A percentile compares a stretch with the other conserved stretches of the same genome.
phyloP scores from a whole-genome alignment of 192 early-diverging fungal species.

The Chytriomyces confervae region DNA sequence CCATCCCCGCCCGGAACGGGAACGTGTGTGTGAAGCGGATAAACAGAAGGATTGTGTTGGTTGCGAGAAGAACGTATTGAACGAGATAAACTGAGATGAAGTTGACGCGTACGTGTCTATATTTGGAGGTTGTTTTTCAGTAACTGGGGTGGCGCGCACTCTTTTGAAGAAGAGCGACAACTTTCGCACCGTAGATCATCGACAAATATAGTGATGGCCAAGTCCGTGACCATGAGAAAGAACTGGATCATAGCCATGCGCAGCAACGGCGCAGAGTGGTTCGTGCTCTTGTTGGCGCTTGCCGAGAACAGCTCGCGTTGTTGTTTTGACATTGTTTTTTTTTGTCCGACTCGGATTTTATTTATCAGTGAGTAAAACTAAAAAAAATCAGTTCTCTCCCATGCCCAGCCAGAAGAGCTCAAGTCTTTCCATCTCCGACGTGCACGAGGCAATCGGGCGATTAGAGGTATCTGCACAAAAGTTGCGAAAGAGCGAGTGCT shows the following conservation, averaged over 20 bases:
- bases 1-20: conserved; percentile 55
- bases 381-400: no score
- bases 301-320: not conserved
- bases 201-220: conserved; percentile 49
- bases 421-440: no score
- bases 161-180: not conserved
- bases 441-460: no score
- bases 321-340: not conserved
- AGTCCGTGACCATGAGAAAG: conserved; percentile 37
- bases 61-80: conserved; percentile 44
- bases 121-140: not conserved
- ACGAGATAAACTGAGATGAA: conserved; percentile 50
- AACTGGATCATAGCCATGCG: conserved; percentile 43
- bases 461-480: no score
- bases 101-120: conserved; percentile 39
- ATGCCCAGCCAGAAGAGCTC: no score
- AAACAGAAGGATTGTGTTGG: conserved; percentile 51
- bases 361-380: no score
- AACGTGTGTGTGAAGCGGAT: conserved; percentile 53
- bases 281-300: conserved; percentile 7
- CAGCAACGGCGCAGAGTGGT: conserved; percentile 28
- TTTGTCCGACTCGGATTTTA: no score
- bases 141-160: not conserved
- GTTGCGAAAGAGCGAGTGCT: no score
- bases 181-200: conserved; percentile 33